Percentiles rank a stretch among this genome's conserved stretches.
These are phyloP conservation scores for Phytophthora sp. DNA, from an alignment of 352 stramenopile species.

Conservation along the genomic window DNA sequence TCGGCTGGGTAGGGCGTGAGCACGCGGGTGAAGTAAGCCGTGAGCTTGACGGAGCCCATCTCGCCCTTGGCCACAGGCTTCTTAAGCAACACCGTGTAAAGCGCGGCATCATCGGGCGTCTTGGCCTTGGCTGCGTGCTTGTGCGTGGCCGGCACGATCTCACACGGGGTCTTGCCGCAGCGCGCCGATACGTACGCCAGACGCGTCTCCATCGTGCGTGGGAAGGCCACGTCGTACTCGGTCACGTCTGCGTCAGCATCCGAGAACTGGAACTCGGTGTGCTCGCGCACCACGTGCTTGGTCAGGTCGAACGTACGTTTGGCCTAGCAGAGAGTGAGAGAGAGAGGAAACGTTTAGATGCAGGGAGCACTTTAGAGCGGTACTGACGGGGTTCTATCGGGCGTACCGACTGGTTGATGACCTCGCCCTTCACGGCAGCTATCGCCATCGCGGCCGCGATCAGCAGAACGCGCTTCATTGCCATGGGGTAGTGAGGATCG, in stretches of 20 bases:
- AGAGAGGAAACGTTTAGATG: neutral
- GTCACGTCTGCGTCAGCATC: constrained; percentile 58
- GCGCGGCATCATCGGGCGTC: constrained; percentile 44
- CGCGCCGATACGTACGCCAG: constrained; percentile 73
- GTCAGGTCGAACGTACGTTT: constrained; percentile 85
- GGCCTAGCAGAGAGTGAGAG: constrained; percentile 41
- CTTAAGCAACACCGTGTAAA: constrained; percentile 81
- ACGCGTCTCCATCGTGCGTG: constrained; percentile 53
- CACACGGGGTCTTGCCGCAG: constrained; percentile 73
- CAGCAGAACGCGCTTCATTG: constrained; percentile 43
- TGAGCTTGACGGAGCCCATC: constrained; percentile 73
- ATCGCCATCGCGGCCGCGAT: constrained; percentile 43
- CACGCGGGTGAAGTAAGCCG: constrained; percentile 77
- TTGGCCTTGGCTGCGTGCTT: constrained; percentile 34
- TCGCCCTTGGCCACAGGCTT: constrained; percentile 57
- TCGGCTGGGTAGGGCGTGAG: constrained; percentile 81
- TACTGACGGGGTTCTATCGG: neutral
- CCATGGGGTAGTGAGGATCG: constrained; percentile 26
- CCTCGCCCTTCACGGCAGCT: constrained; percentile 42
- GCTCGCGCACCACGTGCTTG: constrained; percentile 80
- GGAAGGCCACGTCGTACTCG: constrained; percentile 73
- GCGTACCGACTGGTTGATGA: constrained; percentile 81
- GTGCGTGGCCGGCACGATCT: constrained; percentile 57
- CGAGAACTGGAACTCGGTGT: constrained; percentile 76
- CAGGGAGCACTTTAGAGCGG: neutral